Base-by-base conservation (phyloP, 2,329 filamentous ascomycete genomes). In the Aspergillus awamori region DNA sequence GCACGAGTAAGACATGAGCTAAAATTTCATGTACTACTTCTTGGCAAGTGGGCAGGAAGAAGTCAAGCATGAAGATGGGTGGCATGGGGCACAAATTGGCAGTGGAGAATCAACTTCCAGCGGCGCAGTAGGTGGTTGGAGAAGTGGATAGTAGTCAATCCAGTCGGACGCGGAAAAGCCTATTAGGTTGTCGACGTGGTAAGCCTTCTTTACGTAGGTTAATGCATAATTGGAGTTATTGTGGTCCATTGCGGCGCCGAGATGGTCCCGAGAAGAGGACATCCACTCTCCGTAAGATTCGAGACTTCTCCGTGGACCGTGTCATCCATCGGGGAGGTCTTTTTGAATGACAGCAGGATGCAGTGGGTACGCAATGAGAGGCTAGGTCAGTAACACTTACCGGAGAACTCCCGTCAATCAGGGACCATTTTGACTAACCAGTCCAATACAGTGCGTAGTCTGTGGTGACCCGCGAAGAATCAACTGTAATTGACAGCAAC, bases 321-420 rank as follows among this genome's bases (percentile, higher is more conserved):
- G 84, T 45, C 17, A 20, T 45, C 20, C 22, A 22, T 43, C 39
- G n/a, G n/a, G n/a, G 20, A 17, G 6, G 39, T 8, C 39, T 43
- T 43, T 36, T 11, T 36, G 33, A 36, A 36, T 48, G 84, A 87
- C 60, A 89, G 26, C 15, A 33, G 10, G 47, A 17, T 28, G 47
- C 8, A 11, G 47, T 51, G 47, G 47, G 15, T 51, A 51, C 47
- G 4, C 6, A 30, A 28, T 28, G 47, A 11, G n/a, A n/a, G 5
- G 33, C 33, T 36, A 13, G 33, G 33, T 36, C 33, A 36, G 33
- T 36, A 5, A 4, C 11, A 36, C 33, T 11, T 36, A 30, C 26
- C 24, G 47, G 26, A 51, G 47, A 8, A 33, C 26, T 51, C 47
- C 33, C 47, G 47, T 51, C 28, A 33, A 5, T 51, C 47, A 51